Evolutionary conservation across 2,329 filamentous ascomycete genomes (phyloP).

Genomic region (Aspergillus pseudoglaucus): DNA sequence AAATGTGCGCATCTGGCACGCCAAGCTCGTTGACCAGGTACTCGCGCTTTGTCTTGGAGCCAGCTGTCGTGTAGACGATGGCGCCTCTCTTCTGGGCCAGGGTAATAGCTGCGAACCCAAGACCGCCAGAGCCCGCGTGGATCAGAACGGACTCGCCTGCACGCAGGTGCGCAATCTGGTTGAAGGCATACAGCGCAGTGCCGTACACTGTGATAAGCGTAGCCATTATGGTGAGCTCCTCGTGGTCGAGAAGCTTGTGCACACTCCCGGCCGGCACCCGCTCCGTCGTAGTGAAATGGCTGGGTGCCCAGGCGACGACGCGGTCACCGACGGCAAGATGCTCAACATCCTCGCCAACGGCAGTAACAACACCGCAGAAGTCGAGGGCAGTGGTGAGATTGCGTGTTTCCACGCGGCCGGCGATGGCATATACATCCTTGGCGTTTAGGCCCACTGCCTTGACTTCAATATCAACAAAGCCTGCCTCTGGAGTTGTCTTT

Average conservation of each 20-base stretch:
- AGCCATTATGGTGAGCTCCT: background rate
- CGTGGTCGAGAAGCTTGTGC: background rate
- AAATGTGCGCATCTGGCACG: constrained; percentile 8
- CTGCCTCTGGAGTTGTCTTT: background rate
- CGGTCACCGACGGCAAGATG: constrained; percentile 9
- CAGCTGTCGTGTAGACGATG: background rate
- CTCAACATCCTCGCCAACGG: constrained; percentile 4
- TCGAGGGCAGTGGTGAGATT: background rate
- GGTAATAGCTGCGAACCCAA: background rate
- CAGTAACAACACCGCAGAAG: constrained; percentile 1
- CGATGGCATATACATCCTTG: constrained; percentile 9
- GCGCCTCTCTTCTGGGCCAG: background rate
- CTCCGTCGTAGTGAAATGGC: constrained; percentile 3
- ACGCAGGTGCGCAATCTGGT: background rate
- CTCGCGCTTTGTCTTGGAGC: background rate
- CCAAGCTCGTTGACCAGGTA: constrained; percentile 11
- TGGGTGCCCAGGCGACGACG: constrained; percentile 10
- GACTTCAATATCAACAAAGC: constrained; percentile 8
- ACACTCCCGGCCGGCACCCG: background rate
- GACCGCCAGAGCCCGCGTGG: background rate
- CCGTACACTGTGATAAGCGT: background rate
- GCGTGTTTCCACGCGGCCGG: constrained; percentile 5
- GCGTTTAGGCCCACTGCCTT: constrained; percentile 10
- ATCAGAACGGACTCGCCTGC: background rate
- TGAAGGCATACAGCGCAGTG: background rate